Evolutionary conservation across 2,329 filamentous ascomycete species (phyloP).

Genomic region (Exophiala oligosperma): DNA sequence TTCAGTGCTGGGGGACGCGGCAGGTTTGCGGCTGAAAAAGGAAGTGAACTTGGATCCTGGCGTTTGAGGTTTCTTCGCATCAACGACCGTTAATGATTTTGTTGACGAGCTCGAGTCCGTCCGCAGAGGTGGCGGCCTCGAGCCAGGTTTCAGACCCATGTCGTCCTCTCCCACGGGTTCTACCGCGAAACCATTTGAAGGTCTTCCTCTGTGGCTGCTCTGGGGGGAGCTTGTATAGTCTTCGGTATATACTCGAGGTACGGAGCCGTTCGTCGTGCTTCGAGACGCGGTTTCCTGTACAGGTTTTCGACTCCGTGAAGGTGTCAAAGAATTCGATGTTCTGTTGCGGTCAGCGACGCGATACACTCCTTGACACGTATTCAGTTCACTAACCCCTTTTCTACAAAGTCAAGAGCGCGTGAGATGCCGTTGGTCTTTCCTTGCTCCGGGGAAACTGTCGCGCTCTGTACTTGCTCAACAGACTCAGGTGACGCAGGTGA

Average conservation of each 20-base stretch:
- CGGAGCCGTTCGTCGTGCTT: slow-evolving; percentile 10
- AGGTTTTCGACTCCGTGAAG: neutral
- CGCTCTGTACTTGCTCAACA: slow-evolving; percentile 1
- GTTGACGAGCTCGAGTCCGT: slow-evolving; percentile 41
- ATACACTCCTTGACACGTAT: too few species aligned
- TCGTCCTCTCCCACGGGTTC: slow-evolving; percentile 22
- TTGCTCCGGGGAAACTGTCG: neutral
- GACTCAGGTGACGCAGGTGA: slow-evolving; percentile 23
- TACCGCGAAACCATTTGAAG: slow-evolving; percentile 19
- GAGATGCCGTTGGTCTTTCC: slow-evolving; percentile 4
- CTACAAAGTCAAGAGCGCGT: neutral
- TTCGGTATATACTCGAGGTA: slow-evolving; percentile 2
- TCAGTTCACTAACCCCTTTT: slow-evolving; percentile 11
- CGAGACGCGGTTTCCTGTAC: slow-evolving; percentile 4
- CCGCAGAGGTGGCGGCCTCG: slow-evolving; percentile 45
- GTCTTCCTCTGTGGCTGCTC: slow-evolving; percentile 3
- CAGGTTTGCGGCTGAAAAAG: slow-evolving; percentile 67
- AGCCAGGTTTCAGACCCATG: slow-evolving; percentile 47
- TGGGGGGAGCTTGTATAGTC: slow-evolving; percentile 3
- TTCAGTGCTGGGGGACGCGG: slow-evolving; percentile 56
- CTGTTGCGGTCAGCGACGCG: slow-evolving; percentile 9
- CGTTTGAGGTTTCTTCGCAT: slow-evolving; percentile 48
- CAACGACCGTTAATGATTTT: slow-evolving; percentile 38
- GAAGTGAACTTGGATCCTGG: slow-evolving; percentile 61
- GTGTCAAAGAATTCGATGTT: slow-evolving; percentile 1